Evolutionary conservation across 495 filamentous ascomycete species (phyloP).

Genomic region (Penicillium paxilli): DNA sequence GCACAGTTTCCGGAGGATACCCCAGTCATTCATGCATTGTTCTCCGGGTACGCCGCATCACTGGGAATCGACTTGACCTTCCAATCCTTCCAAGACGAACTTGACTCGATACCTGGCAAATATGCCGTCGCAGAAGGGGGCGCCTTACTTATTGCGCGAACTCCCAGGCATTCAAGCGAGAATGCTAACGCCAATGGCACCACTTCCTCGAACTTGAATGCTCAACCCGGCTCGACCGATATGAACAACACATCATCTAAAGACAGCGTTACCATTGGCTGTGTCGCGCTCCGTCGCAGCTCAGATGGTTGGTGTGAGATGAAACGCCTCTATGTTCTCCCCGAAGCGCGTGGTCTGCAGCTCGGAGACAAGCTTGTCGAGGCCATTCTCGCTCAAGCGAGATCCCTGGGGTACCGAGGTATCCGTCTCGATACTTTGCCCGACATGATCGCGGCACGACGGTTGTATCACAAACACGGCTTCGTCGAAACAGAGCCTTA

Average conservation of each 20-base stretch:
- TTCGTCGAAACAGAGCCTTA: conserved; percentile 56
- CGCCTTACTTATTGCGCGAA: conserved; percentile 48
- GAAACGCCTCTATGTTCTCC: conserved; percentile 57
- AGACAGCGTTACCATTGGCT: conserved; percentile 48
- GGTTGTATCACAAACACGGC: conserved; percentile 50
- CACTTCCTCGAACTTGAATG: not conserved
- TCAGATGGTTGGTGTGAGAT: conserved; percentile 52
- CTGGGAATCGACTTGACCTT: conserved; percentile 57
- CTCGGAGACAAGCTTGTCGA: conserved; percentile 48
- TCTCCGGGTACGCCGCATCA: conserved; percentile 52
- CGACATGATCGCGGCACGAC: conserved; percentile 52
- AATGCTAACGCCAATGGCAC: not conserved
- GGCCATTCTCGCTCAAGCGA: conserved; percentile 45
- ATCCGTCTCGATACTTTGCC: conserved; percentile 59
- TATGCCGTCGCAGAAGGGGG: conserved; percentile 46
- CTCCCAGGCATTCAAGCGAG: not conserved
- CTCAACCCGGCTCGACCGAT: not conserved
- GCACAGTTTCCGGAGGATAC: conserved; percentile 39
- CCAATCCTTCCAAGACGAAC: conserved; percentile 55
- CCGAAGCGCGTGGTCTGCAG: conserved; percentile 45
- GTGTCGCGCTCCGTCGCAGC: conserved; percentile 38
- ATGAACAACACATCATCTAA: not conserved
- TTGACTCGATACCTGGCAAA: conserved; percentile 53
- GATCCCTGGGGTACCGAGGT: conserved; percentile 48
- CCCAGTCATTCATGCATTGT: conserved; percentile 36